Evolutionary conservation across 2,329 filamentous ascomycete genomes (phyloP).

Genomic region (Fusarium nurragi): DNA sequence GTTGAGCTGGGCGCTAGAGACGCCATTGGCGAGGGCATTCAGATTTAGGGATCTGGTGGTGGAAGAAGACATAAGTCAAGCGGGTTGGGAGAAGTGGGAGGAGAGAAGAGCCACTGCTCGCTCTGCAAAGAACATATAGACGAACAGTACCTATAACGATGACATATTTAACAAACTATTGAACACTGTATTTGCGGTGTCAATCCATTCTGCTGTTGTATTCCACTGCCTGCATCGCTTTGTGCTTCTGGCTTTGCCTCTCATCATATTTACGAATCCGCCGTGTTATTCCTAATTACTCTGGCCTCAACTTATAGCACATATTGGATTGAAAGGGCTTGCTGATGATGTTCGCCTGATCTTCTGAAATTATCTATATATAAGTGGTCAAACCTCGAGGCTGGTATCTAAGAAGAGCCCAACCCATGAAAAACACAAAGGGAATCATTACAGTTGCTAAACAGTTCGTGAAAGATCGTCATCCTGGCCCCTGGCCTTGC

Average conservation of each 20-base stretch:
- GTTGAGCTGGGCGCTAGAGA: slow-evolving; percentile 77
- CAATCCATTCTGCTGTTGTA: no score
- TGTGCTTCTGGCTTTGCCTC: no score
- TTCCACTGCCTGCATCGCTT: not conserved
- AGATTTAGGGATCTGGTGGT: slow-evolving; percentile 85
- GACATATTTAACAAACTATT: not conserved
- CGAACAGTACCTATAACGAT: not conserved
- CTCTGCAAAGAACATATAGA: slow-evolving; percentile 42
- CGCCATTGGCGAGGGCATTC: slow-evolving; percentile 70
- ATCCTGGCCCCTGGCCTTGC: slow-evolving; percentile 1
- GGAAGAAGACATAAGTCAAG: slow-evolving; percentile 87
- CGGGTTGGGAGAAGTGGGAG: slow-evolving; percentile 95
- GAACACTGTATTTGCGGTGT: not conserved
- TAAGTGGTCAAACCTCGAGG: slow-evolving; percentile 8
- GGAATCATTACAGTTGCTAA: slow-evolving; percentile 27
- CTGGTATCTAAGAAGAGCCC: slow-evolving; percentile 14
- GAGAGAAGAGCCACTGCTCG: slow-evolving; percentile 52
- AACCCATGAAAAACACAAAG: slow-evolving; percentile 16
- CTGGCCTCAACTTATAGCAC: no score
- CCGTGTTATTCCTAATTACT: no score
- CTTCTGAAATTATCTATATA: slow-evolving; percentile 23
- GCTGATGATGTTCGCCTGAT: not conserved
- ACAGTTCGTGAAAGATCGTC: slow-evolving; percentile 28
- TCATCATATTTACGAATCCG: no score
- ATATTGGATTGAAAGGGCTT: no score